Evolutionary conservation across 2,329 filamentous ascomycete genomes (phyloP).

Genomic region (Colletotrichum cordylinicola): DNA sequence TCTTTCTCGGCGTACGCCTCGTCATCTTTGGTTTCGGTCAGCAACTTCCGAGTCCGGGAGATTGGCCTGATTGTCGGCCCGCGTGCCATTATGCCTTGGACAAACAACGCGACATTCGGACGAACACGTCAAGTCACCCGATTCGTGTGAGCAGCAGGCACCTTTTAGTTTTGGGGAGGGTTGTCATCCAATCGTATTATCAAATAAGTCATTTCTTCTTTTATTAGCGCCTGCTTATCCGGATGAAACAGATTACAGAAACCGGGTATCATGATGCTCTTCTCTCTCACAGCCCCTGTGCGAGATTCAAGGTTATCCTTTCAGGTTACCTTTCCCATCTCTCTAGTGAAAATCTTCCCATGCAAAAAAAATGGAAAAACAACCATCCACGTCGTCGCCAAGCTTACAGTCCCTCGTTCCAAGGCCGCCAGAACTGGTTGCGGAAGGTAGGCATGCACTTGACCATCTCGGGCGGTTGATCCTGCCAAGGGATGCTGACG

Average conservation of each 20-base stretch:
- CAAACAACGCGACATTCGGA: neutral
- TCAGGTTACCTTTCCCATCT: neutral
- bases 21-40: neutral
- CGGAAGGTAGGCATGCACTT: constrained; percentile 52
- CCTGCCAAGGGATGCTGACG: constrained; percentile 47
- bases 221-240: neutral
- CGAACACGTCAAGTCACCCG: neutral
- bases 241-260: neutral
- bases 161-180: neutral
- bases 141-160: neutral
- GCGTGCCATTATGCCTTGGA: neutral
- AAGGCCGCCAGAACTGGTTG: constrained; percentile 48
- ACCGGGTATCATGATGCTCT: neutral
- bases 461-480: constrained; percentile 48
- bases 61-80: neutral
- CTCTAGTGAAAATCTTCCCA: neutral
- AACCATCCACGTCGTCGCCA: neutral
- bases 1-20: neutral
- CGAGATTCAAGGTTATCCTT: neutral
- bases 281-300: neutral
- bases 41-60: neutral
- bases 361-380: neutral
- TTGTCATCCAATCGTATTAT: neutral
- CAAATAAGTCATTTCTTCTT: neutral
- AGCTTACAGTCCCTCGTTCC: constrained; percentile 36